phyloP scores from a whole-genome alignment of 1,284 basidiomycete genomes.

The Ceratobasidium theobromae region DNA sequence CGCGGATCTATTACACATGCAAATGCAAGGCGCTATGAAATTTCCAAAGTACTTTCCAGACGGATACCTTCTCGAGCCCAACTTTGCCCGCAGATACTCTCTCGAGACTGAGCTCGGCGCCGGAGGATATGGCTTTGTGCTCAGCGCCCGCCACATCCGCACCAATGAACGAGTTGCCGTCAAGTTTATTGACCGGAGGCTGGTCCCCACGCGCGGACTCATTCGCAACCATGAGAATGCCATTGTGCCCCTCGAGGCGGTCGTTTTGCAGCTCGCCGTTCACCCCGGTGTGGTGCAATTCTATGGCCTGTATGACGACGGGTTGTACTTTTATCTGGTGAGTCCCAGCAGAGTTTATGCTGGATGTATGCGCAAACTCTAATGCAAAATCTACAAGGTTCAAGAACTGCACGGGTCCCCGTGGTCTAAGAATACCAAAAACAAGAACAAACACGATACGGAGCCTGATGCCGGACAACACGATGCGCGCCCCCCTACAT shows the following conservation, averaged over 20 bases:
- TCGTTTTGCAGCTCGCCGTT: constrained; percentile 70
- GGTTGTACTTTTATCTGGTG: constrained; percentile 82
- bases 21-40: not conserved
- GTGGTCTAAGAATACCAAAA: constrained; percentile 52
- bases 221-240: constrained; percentile 61
- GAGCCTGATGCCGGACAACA: constrained; percentile 22
- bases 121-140: constrained; percentile 92
- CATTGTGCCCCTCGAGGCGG: constrained; percentile 76
- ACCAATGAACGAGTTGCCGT: constrained; percentile 76
- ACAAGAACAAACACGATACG: constrained; percentile 2
- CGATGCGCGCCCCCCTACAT: not conserved
- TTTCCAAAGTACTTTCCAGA: constrained; percentile 50
- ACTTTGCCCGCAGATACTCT: constrained; percentile 67
- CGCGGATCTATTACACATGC: not conserved
- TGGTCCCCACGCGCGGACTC: constrained; percentile 80
- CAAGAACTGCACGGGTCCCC: constrained; percentile 91
- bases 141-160: constrained; percentile 65
- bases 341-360: constrained; percentile 40
- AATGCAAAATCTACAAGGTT: constrained; percentile 53
- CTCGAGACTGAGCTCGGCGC: constrained; percentile 81
- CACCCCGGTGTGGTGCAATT: constrained; percentile 83
- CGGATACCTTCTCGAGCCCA: constrained; percentile 62
- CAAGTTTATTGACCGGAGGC: constrained; percentile 89
- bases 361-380: not conserved
- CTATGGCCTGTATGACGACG: constrained; percentile 81